These are phyloP conservation scores for Globisporangium uncinulatum DNA, from an alignment of 352 stramenopile species.

Conservation along the genomic window DNA sequence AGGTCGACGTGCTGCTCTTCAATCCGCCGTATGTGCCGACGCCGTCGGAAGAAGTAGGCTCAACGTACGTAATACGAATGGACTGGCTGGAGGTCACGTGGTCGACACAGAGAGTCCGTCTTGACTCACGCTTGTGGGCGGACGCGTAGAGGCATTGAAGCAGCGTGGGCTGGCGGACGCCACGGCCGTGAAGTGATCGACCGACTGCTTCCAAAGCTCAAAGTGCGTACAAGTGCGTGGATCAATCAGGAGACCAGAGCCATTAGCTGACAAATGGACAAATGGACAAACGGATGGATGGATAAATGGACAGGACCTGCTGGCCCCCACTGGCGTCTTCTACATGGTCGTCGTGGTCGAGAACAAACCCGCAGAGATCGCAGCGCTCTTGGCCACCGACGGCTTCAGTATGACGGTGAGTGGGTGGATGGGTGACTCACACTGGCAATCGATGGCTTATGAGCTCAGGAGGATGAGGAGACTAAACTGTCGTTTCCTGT, in stretches of 20 bases:
- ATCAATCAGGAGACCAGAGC: background rate
- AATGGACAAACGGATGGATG: too few species aligned
- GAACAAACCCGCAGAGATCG: slow-evolving; percentile 95
- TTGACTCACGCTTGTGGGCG: background rate
- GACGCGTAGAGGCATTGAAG: slow-evolving; percentile 87
- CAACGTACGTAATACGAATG: slow-evolving; percentile 37
- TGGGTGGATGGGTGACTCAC: background rate
- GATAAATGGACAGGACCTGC: slow-evolving; percentile 27
- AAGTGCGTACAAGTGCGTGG: slow-evolving; percentile 17
- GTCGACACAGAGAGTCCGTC: background rate
- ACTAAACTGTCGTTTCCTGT: background rate
- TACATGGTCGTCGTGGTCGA: slow-evolving; percentile 98
- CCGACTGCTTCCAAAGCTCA: slow-evolving; percentile 90
- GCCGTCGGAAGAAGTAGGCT: slow-evolving; percentile 92
- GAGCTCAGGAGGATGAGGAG: too few species aligned
- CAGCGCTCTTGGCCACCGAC: slow-evolving; percentile 48
- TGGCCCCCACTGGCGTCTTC: slow-evolving; percentile 86
- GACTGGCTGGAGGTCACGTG: background rate
- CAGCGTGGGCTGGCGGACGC: slow-evolving; percentile 93
- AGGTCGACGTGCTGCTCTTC: slow-evolving; percentile 95
- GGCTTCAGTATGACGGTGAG: slow-evolving; percentile 68
- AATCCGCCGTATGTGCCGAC: slow-evolving; percentile 99
- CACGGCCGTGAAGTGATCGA: slow-evolving; percentile 95
- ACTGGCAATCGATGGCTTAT: too few species aligned
- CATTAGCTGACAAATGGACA: background rate